These are phyloP conservation scores for Penicillium sp. DNA, from an alignment of 2,329 filamentous ascomycete genomes.

Conservation along the genomic window DNA sequence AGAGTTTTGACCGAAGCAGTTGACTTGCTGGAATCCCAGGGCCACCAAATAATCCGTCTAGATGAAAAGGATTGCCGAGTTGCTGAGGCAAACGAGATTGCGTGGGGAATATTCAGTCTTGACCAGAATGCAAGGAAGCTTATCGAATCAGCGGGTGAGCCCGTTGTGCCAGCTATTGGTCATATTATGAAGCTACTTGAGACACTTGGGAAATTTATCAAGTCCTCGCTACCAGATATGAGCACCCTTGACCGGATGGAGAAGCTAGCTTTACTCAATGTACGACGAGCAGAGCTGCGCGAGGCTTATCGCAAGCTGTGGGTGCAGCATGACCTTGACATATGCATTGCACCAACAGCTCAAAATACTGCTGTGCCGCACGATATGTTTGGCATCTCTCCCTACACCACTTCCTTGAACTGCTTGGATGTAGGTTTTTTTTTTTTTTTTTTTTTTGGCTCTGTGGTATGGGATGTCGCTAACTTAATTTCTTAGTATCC, in stretches of 20 bases:
- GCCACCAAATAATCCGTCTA: constrained; percentile 46
- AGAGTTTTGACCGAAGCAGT: constrained; percentile 44
- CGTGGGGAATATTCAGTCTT: constrained; percentile 25
- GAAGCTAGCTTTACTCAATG: constrained; percentile 19
- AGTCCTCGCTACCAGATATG: constrained; percentile 6
- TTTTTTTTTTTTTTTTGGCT: background rate
- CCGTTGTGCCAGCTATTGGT: constrained; percentile 20
- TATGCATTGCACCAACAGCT: constrained; percentile 48
- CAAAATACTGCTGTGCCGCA: constrained; percentile 53
- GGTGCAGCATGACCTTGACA: constrained; percentile 49
- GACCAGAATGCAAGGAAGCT: constrained; percentile 14
- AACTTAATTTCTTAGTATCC: constrained; percentile 43
- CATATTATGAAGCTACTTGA: constrained; percentile 10
- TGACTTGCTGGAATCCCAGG: constrained; percentile 40
- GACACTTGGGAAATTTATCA: constrained; percentile 1
- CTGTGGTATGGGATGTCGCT: background rate
- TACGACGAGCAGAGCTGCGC: constrained; percentile 33
- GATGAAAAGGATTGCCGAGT: constrained; percentile 8
- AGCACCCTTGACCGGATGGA: constrained; percentile 14
- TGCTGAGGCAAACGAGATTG: constrained; percentile 20
- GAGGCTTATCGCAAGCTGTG: constrained; percentile 45
- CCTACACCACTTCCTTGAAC: constrained; percentile 52
- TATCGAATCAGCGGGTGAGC: constrained; percentile 26
- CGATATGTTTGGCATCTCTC: constrained; percentile 38
- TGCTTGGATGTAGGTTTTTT: constrained; percentile 47